phyloP scores from a whole-genome alignment of 495 filamentous ascomycete genomes.

The Penicillium desertorum region DNA sequence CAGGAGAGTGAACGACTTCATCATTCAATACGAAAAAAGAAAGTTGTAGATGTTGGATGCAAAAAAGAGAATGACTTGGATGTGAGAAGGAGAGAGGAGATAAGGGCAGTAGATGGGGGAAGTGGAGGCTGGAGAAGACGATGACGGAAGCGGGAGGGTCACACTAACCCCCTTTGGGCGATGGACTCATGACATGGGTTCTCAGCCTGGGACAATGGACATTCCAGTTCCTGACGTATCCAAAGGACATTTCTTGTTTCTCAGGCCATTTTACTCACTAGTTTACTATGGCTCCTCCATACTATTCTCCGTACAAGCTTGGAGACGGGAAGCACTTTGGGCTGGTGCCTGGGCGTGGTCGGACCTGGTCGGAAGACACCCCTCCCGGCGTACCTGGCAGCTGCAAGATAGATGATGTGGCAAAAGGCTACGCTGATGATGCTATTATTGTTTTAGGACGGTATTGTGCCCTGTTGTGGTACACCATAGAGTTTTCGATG shows the following conservation, averaged over 20 bases:
- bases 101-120: slow-evolving; percentile 20
- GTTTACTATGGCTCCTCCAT: not conserved
- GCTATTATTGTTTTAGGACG: not conserved
- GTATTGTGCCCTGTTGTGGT: not conserved
- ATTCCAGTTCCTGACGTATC: not conserved
- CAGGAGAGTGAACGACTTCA: slow-evolving; percentile 78
- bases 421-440: slow-evolving; percentile 3
- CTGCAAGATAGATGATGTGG: slow-evolving; percentile 16
- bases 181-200: slow-evolving; percentile 8
- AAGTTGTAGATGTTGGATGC: slow-evolving; percentile 13
- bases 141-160: slow-evolving; percentile 29
- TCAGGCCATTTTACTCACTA: not conserved
- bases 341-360: slow-evolving; percentile 19
- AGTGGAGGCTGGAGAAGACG: slow-evolving; percentile 19
- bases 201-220: not conserved
- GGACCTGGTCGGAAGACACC: slow-evolving; percentile 13
- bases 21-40: slow-evolving; percentile 42
- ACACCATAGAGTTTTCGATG: not conserved
- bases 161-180: slow-evolving; percentile 8
- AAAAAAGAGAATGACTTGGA: slow-evolving; percentile 25
- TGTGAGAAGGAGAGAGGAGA: slow-evolving; percentile 23
- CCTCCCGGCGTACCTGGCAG: slow-evolving; percentile 30
- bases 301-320: not conserved
- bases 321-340: not conserved
- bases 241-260: not conserved